A percentile compares a stretch with the other conserved stretches of the same genome.
phyloP scores from a whole-genome alignment of 225 moss, liverwort and hornwort genomes.

The Bryoerythrophyllum caledonicum region DNA sequence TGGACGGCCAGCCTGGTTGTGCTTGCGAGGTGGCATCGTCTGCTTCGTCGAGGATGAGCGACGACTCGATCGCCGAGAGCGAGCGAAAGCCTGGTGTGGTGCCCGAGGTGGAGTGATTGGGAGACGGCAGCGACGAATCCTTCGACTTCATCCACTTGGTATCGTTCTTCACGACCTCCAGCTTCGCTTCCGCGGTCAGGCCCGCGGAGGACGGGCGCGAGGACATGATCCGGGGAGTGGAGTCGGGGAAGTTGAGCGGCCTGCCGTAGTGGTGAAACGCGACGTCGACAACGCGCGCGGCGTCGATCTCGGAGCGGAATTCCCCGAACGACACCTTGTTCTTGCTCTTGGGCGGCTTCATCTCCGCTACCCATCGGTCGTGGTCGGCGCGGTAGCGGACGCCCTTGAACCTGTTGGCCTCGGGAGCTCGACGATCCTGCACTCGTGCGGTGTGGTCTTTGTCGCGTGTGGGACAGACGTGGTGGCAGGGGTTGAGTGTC shows the following conservation, averaged over 20 bases:
- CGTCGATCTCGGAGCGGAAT: too few species aligned
- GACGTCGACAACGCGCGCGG: too few species aligned
- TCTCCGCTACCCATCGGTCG: not conserved
- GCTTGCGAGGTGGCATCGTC: not conserved
- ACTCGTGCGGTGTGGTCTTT: not conserved
- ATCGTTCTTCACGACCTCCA: not conserved
- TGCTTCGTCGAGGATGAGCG: not conserved
- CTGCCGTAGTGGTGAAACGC: too few species aligned
- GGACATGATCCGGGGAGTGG: not conserved
- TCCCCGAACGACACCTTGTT: too few species aligned
- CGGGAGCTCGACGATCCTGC: not conserved
- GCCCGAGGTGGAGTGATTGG: not conserved
- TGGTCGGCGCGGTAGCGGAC: constrained; percentile 12
- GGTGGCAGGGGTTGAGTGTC: not conserved
- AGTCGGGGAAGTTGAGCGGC: too few species aligned
- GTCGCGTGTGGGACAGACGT: not conserved
- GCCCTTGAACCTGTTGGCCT: constrained; percentile 1
- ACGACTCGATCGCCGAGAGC: not conserved
- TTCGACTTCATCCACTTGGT: not conserved
- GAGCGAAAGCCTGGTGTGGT: not conserved
- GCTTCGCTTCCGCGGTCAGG: not conserved
- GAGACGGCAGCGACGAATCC: not conserved
- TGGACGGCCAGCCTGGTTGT: not conserved
- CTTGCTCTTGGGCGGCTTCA: not conserved
- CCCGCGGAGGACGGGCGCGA: not conserved